Evolutionary conservation across 2,329 filamentous ascomycete genomes (phyloP), one percentile per base, ranked within the genome.

Genomic region (Paramyrothecium sp.): DNA sequence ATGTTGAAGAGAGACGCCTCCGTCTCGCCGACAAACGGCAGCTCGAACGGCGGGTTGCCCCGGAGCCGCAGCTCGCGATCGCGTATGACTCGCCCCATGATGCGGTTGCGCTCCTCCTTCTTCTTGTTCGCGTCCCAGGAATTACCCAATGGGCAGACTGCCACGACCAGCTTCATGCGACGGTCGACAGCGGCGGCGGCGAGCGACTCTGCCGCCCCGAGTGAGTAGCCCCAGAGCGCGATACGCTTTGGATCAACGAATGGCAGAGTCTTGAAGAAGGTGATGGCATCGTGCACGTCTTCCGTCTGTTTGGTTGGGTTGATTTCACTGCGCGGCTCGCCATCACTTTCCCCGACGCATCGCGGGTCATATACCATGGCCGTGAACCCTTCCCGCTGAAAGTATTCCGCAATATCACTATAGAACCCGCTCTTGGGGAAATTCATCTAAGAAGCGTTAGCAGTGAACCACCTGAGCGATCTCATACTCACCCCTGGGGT

Each of bases 311-410:
- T 62, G n/a, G 57, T 23, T 1, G 75, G 75, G 53, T 76, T 61
- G 48, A 74, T 69, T 7, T 77, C 65, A 50, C 73, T 72, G 17
- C 75, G 69, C 1, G 75, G 75, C 7, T 60, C 7, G 10, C 76
- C 75, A 21, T 74, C 75, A 44, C 74, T 77, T 7, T 54, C 34
- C 0, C 75, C 75, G 8, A 73, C 58, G 30, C 57, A 63, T 3
- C 75, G 69, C 0, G 71, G 67, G 51, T 78, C 75, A 58, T 72
- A 77, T 5, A 67, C 51, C 3, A 77, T 62, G 2, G 67, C 72
- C 0, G 70, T 75, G 52, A 77, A 61, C n/a, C 71, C 73, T 1
- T 62, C 59, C 2, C 51, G 34, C 53, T 75, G 70, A 56, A 75
- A 73, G 3, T 55, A 55, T 22, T 67, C 61, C 4, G 73, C 74